Base-by-base conservation (phyloP, 2,329 filamentous ascomycete genomes). In the Neospermospora avenae region DNA sequence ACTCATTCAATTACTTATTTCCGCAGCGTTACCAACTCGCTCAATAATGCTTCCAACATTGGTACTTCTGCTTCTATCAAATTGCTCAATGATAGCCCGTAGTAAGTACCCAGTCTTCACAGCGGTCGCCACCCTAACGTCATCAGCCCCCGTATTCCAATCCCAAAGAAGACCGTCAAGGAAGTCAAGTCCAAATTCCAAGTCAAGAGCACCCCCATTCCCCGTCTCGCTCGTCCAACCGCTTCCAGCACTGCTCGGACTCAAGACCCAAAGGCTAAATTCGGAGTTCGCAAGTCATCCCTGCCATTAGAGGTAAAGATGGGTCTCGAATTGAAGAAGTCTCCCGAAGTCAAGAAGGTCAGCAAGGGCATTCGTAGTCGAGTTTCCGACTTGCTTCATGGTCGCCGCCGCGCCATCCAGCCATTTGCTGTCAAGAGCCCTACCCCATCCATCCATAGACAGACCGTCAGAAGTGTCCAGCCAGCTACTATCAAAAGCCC, bases 301-400 rank as follows among this genome's bases (percentile, higher is more conserved):
- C n/a, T 24, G 34, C 10, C 48, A 46, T 20, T 13, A 10, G 53
- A 35, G 13, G n/a, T 22, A n/a, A 54, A 54, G 35, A 41, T 41
- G 41, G 31, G 14, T 28, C 5, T 13, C 16, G 53, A 35, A 18
- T 10, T 22, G n/a, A 54, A 54, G 35, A 28, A 54, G 41, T 20
- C 20, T 28, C 18, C 31, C 20, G 55, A 57, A 35, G 28, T 57
- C 55, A 57, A 49, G 42, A 37, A 35, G 16, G 55, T 24, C 22
- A 49, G 55, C 34, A 49, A 57, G 34, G 55, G 55, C n/a, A 49
- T 57, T 35, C 42, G 42, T 16, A 41, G 55, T 34, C 44, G 44
- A 39, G 44, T 57, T 7, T 57, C 44, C 31, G 34, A 49, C 35
- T 41, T 57, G 13, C 16, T 57, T 39, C 55, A 57, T 41, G 55